Evolutionary conservation across 2,329 filamentous ascomycete species (phyloP).

Genomic region (Aspergillus tanneri): DNA sequence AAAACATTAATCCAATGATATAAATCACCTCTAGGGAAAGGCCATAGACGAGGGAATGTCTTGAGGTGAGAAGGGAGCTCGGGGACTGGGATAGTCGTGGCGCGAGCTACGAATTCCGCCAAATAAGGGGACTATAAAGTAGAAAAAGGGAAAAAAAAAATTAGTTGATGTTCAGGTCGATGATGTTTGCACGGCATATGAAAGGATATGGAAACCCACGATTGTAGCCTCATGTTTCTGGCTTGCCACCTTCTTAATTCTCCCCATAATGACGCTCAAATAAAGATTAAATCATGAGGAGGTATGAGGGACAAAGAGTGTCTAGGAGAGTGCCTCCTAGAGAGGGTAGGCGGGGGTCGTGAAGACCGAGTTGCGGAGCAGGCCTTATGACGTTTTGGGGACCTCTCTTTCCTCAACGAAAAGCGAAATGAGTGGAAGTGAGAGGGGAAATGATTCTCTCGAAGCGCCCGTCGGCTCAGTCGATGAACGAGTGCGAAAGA

Average conservation of each 20-base stretch:
- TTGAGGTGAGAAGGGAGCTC: constrained; percentile 74
- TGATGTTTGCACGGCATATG: constrained; percentile 5
- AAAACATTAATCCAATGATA: constrained; percentile 97
- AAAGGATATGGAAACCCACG: constrained; percentile 39
- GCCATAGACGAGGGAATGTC: constrained; percentile 85
- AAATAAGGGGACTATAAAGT: constrained; percentile 76
- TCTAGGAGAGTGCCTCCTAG: constrained; percentile 30
- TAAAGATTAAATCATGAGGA: constrained; percentile 44
- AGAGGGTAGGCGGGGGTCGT: constrained; percentile 28
- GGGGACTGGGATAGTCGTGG: constrained; percentile 64
- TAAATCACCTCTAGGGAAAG: constrained; percentile 89
- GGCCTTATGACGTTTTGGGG: constrained; percentile 42
- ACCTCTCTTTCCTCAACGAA: constrained; percentile 29
- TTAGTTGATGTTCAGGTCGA: constrained; percentile 20
- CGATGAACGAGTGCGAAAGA: background rate
- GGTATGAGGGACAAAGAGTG: constrained; percentile 12
- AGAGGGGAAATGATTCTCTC: constrained; percentile 3
- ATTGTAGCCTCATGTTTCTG: constrained; percentile 54
- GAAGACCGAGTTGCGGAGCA: constrained; percentile 32
- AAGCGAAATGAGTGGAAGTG: constrained; percentile 21
- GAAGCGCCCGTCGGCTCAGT: background rate
- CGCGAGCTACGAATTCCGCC: constrained; percentile 71
- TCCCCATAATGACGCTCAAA: constrained; percentile 46
- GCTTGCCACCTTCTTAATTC: constrained; percentile 54
- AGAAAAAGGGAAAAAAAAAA: constrained; percentile 18